Base-by-base conservation (phyloP, 345 rosid species). In the Syzygium aqueum region DNA sequence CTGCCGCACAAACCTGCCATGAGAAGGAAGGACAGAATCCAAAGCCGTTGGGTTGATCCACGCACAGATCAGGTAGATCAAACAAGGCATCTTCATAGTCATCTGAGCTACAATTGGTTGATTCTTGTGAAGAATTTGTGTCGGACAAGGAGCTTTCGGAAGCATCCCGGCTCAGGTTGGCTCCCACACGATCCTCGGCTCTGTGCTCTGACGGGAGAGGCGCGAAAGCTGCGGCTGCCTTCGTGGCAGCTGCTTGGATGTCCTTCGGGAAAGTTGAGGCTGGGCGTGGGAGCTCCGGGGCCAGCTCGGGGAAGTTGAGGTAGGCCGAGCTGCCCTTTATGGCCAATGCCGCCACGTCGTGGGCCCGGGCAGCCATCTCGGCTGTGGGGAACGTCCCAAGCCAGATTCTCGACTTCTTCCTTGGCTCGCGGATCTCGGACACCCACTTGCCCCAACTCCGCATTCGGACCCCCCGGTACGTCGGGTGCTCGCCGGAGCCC, bases 391-490 rank as follows among this genome's bases (percentile, higher is more conserved):
- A 97, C 65, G 98, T 95, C 3, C 99, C 99, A 1, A 97, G 91
- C 99, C 99, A 97, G 52, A 97, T 97, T 90, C 99, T 96, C 33
- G 98, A 96, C 86, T 97, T 97, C 91, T 96, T 97, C 90, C 90
- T 93, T 5, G 99, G 98, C 87, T 97, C 96, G 56, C 99, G 91
- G 77, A 96, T 97, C 86, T 97, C 99, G 0, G 98, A 96, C 63
- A 97, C 99, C 99, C 98, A 97, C 92, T 94, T 97, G 5, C 99
- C 99, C 99, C 98, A 95, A 89, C 92, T 96, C 77, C 99, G 92
- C 97, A 90, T 97, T 86, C 99, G 93, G 2, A 97, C 98, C 27
- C 98, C 99, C 11, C 94, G 92, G 84, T 92, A 97, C 25, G 89
- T 92, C 0, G 93, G 95, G 84, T 94, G 95, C 65, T 37, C 54